A percentile compares a stretch with the other conserved stretches of the same genome.
These are phyloP conservation scores for Lepidium aucheri DNA, from an alignment of 345 rosid genomes.

Conservation along the genomic window DNA sequence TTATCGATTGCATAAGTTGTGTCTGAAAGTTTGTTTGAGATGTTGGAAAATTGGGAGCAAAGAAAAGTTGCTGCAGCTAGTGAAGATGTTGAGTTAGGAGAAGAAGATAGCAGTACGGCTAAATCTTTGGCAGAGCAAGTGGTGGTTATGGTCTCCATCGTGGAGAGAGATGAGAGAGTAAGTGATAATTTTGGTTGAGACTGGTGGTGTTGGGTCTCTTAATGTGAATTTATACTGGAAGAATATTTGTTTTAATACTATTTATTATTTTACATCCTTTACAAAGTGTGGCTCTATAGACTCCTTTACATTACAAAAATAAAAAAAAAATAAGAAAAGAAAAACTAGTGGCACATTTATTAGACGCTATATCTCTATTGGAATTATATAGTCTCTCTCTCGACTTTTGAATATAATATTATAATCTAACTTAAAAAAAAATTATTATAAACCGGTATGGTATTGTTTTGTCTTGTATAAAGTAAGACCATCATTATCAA, in stretches of 20 bases:
- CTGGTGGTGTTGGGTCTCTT: not conserved
- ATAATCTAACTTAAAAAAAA: not conserved
- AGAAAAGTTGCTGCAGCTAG: constrained; percentile 36
- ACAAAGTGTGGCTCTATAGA: not conserved
- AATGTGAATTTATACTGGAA: not conserved
- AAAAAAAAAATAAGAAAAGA: not conserved
- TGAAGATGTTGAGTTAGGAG: constrained; percentile 7
- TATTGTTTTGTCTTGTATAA: not conserved
- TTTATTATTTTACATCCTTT: not conserved
- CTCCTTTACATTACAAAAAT: not conserved
- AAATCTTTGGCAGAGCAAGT: constrained; percentile 39
- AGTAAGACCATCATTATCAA: too few species aligned
- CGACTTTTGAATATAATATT: not conserved
- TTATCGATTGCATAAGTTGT: constrained; percentile 46
- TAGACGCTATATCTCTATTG: not conserved
- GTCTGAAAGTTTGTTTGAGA: constrained; percentile 34
- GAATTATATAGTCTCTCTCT: too few species aligned
- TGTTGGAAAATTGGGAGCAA: constrained; percentile 38
- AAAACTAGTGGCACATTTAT: not conserved
- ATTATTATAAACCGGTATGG: not conserved
- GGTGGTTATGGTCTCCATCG: constrained; percentile 7
- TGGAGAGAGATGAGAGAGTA: not conserved
- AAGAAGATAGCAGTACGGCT: constrained; percentile 22
- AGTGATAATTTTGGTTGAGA: not conserved
- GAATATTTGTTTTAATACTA: not conserved